Percentiles rank a stretch among this genome's conserved stretches.
These are phyloP conservation scores for Bryoerythrophyllum caledonicum DNA, from an alignment of 225 moss, liverwort and hornwort genomes.

Conservation along the genomic window DNA sequence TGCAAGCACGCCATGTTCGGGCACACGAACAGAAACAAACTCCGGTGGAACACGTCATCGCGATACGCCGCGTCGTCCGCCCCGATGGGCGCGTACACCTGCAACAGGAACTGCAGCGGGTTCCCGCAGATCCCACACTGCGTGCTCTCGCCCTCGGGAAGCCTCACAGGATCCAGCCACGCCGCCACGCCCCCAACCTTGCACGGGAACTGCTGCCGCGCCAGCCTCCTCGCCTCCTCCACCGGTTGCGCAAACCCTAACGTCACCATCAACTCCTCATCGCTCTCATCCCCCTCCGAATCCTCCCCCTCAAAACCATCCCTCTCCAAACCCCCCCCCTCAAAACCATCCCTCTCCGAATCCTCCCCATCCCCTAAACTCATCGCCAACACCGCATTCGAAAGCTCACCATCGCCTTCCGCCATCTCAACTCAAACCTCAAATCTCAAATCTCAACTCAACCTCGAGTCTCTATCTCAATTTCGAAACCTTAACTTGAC, in stretches of 20 bases:
- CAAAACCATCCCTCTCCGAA: slow-evolving; percentile 20
- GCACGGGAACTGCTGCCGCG: slow-evolving; percentile 81
- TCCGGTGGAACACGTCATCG: slow-evolving; percentile 68
- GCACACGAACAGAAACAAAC: slow-evolving; percentile 79
- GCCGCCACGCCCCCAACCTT: slow-evolving; percentile 84
- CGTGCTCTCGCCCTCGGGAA: slow-evolving; percentile 59
- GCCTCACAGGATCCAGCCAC: slow-evolving; percentile 75
- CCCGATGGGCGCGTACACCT: slow-evolving; percentile 73
- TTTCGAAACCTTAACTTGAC: too few relatives aligned
- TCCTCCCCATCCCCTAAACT: slow-evolving; percentile 28
- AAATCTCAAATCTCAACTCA: background rate
- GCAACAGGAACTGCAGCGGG: slow-evolving; percentile 73
- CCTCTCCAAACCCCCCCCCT: slow-evolving; percentile 20
- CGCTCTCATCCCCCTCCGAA: slow-evolving; percentile 40
- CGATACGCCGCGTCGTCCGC: slow-evolving; percentile 39
- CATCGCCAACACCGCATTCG: slow-evolving; percentile 39
- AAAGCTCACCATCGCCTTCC: slow-evolving; percentile 26
- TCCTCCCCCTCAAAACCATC: slow-evolving; percentile 27
- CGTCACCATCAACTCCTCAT: slow-evolving; percentile 52
- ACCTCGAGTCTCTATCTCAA: background rate
- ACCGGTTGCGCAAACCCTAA: slow-evolving; percentile 65
- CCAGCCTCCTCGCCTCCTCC: slow-evolving; percentile 63
- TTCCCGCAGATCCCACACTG: slow-evolving; percentile 79
- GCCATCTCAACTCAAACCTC: slow-evolving; percentile 28
- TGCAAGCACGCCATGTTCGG: slow-evolving; percentile 80